Conservation (phyloP, 352 stramenopile genomes). For the Globisporangium spiculum region DNA sequence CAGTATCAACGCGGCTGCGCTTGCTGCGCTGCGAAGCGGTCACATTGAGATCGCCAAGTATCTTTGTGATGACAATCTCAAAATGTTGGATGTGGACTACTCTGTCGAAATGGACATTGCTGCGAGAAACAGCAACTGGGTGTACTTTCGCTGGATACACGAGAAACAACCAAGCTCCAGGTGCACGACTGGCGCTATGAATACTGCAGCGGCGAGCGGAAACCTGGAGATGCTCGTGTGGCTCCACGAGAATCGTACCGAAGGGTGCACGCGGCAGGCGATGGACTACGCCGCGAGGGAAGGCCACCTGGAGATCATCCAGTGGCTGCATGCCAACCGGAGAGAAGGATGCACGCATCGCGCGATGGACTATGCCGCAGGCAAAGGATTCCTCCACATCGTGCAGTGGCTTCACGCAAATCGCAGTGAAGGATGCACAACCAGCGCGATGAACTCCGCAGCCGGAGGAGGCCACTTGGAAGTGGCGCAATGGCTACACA, state of each 20-base stretch:
- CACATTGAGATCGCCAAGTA: background rate
- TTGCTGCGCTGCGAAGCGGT: background rate
- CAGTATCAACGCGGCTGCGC: background rate
- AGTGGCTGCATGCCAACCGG: conserved; percentile 6
- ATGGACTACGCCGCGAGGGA: background rate
- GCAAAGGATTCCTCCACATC: background rate
- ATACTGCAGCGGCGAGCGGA: background rate
- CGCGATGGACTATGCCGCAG: conserved; percentile 2
- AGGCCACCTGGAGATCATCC: conserved; percentile 3
- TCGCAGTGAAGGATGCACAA: conserved; percentile 2
- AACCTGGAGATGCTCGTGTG: background rate
- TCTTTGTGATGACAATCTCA: background rate
- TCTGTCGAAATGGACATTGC: background rate
- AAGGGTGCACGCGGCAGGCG: background rate
- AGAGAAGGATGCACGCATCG: background rate
- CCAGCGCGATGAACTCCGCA: conserved; percentile 1
- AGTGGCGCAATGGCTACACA: background rate
- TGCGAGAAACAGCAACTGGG: background rate
- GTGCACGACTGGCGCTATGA: background rate
- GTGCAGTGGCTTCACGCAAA: conserved; percentile 11
- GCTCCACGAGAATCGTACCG: background rate
- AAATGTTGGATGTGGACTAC: background rate
- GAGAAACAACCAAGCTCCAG: background rate
- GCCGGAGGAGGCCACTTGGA: conserved; percentile 1
- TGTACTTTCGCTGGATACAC: conserved; percentile 1